Conservation (phyloP, 1,139 yeast genomes). For the Chernovozyma aurita region DNA sequence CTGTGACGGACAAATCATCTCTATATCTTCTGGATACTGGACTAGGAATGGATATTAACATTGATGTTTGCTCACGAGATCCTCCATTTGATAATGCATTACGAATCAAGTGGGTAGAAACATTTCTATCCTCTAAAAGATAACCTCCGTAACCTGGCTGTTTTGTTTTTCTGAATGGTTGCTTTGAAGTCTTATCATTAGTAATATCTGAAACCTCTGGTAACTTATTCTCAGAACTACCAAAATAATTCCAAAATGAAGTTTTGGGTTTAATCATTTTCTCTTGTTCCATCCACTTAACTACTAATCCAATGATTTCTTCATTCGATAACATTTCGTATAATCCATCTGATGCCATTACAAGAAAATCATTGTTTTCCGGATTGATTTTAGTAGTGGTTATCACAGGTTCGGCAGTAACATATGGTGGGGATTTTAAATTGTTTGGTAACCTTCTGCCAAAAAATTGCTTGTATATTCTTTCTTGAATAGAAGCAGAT, state of each 20-base stretch:
- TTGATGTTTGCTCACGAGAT: constrained; percentile 77
- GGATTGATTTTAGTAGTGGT: constrained; percentile 77
- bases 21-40: constrained; percentile 90
- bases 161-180: constrained; percentile 40
- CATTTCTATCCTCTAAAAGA: constrained; percentile 76
- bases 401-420: constrained; percentile 92
- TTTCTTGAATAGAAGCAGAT: constrained; percentile 68
- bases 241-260: constrained; percentile 45
- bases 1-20: constrained; percentile 95
- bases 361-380: constrained; percentile 74
- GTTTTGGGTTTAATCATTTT: constrained; percentile 57
- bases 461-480: constrained; percentile 71
- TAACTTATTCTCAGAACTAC: constrained; percentile 46
- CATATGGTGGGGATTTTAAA: constrained; percentile 89
- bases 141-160: constrained; percentile 35
- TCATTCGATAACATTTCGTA: constrained; percentile 90
- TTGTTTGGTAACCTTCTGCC: constrained; percentile 80
- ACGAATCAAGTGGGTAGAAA: constrained; percentile 87
- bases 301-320: constrained; percentile 88
- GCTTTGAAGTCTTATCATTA: constrained; percentile 45
- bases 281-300: constrained; percentile 86
- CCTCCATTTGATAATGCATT: constrained; percentile 92
- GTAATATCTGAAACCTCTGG: constrained; percentile 65
- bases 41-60: constrained; percentile 88
- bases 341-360: constrained; percentile 91